Conservation (phyloP, 306 rosid genomes). For the Trichosanthes truncata region DNA sequence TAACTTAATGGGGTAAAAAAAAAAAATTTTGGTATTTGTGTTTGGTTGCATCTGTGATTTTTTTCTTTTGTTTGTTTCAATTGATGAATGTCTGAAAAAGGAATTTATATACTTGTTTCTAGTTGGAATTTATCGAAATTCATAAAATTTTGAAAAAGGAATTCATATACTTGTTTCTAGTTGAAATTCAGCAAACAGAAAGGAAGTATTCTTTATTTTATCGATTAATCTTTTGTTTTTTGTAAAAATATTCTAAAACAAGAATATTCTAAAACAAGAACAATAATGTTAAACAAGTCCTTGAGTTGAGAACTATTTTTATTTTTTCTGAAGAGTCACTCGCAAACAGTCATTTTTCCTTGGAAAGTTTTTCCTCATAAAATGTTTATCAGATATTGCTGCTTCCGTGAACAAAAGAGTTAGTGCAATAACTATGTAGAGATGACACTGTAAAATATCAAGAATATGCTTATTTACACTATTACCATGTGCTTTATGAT, state of each 20-base stretch:
- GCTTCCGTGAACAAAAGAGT: background rate
- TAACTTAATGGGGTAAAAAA: background rate
- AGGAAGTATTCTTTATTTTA: background rate
- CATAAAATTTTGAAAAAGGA: background rate
- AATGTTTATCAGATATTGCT: background rate
- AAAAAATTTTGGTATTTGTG: background rate
- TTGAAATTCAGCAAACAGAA: background rate
- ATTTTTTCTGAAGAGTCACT: background rate
- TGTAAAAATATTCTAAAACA: background rate
- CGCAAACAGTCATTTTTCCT: background rate
- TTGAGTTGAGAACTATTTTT: background rate
- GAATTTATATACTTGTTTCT: background rate
- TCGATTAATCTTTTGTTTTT: background rate
- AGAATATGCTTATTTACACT: background rate
- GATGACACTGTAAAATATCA: background rate
- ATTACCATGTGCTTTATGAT: background rate
- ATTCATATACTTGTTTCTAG: background rate
- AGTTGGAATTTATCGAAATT: background rate
- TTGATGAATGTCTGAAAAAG: background rate
- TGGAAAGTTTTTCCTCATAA: background rate
- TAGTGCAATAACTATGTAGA: background rate
- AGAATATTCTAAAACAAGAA: background rate
- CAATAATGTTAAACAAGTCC: background rate
- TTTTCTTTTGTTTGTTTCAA: background rate
- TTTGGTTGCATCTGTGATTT: background rate